These are phyloP conservation scores for Xylaria arbuscula DNA, from an alignment of 2,329 filamentous ascomycete species.

Conservation along the genomic window DNA sequence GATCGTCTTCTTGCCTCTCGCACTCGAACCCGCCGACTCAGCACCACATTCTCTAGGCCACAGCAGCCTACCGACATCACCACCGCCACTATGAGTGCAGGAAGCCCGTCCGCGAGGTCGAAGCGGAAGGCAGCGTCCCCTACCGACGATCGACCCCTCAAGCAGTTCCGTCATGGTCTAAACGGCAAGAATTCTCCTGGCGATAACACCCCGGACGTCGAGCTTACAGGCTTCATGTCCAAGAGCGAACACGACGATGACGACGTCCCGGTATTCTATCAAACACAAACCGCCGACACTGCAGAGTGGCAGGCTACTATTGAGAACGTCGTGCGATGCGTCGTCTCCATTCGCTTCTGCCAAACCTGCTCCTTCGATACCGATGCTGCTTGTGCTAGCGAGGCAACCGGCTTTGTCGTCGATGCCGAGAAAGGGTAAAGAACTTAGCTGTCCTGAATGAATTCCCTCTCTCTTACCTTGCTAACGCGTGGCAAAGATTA, in stretches of 20 bases:
- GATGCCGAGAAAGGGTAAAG: constrained; percentile 79
- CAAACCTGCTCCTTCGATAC: constrained; percentile 98
- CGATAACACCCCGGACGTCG: constrained; percentile 61
- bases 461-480: constrained; percentile 1
- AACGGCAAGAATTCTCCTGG: constrained; percentile 63
- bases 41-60: constrained; percentile 5
- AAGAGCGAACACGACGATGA: constrained; percentile 57
- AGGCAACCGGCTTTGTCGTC: constrained; percentile 97
- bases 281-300: constrained; percentile 63
- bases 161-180: constrained; percentile 55
- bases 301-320: constrained; percentile 97
- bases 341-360: constrained; percentile 99
- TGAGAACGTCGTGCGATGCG: constrained; percentile 91
- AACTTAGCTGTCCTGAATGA: neutral
- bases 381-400: constrained; percentile 91
- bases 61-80: constrained; percentile 15
- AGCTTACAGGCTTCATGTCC: constrained; percentile 45
- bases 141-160: constrained; percentile 55
- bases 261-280: constrained; percentile 55
- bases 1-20: neutral
- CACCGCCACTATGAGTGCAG: constrained; percentile 56
- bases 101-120: constrained; percentile 55
- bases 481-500: constrained; percentile 38
- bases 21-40: neutral
- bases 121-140: constrained; percentile 65